Base-by-base conservation (phyloP, 2,329 filamentous ascomycete genomes). In the Aspergillus viridinutans region DNA sequence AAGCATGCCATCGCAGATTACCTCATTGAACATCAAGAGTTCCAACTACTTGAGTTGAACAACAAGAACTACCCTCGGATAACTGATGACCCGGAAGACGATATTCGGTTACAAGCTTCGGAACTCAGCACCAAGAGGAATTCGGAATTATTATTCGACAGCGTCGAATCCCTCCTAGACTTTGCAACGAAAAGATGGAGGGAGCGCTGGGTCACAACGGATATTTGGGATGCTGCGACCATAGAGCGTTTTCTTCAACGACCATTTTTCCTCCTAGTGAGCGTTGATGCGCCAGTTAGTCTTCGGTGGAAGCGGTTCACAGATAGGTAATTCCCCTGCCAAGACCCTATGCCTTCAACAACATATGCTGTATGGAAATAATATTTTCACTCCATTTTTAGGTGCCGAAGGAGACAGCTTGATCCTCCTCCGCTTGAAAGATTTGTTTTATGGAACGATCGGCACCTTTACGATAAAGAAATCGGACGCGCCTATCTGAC, bases 261-360 rank as follows among this genome's bases (percentile, higher is more conserved):
- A 7, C 94, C 94, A 0, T 97, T 96, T 78, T 97, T 97, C 80
- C 83, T 99, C 51, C 84, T 97, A 35, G 80, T 99, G 68, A 93
- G 90, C 72, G 86, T 97, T 50, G 93, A 97, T 74, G 93, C 92
- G 4, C 94, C 94, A 1, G 82, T 97, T 49, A 89, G 84, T 51
- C 80, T 93, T 48, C 88, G 94, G 53, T 97, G 90, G 90, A 81
- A 83, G 66, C 88, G 94, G 49, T 92, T 89, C 78, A 85, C 84
- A 60, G 74, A 82, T 58, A 81, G 83, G 74, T 79, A 67, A 59
- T 68, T 57, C 21, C 42, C 43, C 79, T 89, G 56, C 28, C 8
- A 45, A 48, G n/a, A n/a, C 12, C 25, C 23, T 20, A 35, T 4
- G 12, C 21, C 5, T 21, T 10, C 28, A 17, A 32, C 10, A 17